Conservation (phyloP, 331 rosid genomes). For the Pyrus hybrid region DNA sequence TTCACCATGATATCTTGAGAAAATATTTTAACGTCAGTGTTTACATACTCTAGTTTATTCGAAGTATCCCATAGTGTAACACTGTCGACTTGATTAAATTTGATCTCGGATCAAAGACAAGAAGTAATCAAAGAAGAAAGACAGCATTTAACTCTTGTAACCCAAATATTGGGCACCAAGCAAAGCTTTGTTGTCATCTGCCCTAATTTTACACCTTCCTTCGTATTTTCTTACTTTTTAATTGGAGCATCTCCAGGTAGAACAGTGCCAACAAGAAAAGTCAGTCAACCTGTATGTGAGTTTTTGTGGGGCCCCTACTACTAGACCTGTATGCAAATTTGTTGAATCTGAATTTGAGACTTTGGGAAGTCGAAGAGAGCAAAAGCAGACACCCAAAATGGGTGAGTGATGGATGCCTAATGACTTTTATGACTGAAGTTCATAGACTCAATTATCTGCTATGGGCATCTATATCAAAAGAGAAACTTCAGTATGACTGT, state of each 20-base stretch:
- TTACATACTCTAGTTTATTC: not conserved
- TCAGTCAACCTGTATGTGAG: not conserved
- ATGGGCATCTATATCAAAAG: not conserved
- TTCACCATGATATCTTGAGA: too few species aligned
- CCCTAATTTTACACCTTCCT: not conserved
- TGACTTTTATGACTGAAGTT: not conserved
- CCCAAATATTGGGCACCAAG: conserved; percentile 1
- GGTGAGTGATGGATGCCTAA: not conserved
- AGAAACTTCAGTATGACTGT: not conserved
- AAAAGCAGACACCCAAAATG: not conserved
- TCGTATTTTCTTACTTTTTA: not conserved
- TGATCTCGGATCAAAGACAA: not conserved
- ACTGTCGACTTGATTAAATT: not conserved
- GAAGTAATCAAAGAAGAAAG: not conserved
- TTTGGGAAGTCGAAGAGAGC: not conserved
- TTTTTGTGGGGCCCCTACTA: not conserved
- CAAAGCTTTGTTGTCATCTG: conserved; percentile 4
- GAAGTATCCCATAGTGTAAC: not conserved
- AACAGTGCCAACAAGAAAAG: conserved; percentile 9
- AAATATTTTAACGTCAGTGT: too few species aligned
- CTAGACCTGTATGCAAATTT: not conserved
- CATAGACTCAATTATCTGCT: not conserved
- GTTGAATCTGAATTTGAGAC: not conserved
- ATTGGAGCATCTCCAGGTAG: not conserved
- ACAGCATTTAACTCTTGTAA: not conserved